phyloP scores from a whole-genome alignment of 768 basidiomycete species.

The Podaxis sp. region DNA sequence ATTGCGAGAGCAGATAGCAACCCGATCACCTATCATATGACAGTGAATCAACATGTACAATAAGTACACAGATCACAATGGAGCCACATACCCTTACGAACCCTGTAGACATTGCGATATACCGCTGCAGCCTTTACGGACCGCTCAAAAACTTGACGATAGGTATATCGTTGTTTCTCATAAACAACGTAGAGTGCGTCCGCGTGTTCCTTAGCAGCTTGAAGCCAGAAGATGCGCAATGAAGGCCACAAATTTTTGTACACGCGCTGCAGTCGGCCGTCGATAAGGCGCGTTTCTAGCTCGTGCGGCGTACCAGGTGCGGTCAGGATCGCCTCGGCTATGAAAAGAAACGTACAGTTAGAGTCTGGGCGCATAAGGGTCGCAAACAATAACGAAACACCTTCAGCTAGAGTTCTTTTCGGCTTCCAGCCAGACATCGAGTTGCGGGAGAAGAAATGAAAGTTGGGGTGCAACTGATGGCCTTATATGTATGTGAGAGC shows the following conservation, averaged over 20 bases:
- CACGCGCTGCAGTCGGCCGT: constrained; percentile 44
- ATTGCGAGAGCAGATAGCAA: constrained; percentile 51
- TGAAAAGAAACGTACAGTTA: constrained; percentile 8
- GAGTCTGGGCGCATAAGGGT: background rate
- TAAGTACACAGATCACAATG: background rate
- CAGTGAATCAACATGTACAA: background rate
- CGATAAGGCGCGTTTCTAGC: constrained; percentile 40
- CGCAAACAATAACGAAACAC: constrained; percentile 17
- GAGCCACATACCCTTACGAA: constrained; percentile 41
- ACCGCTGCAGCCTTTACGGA: constrained; percentile 37
- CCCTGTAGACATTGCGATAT: constrained; percentile 40
- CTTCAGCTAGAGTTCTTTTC: constrained; percentile 30
- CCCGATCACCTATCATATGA: constrained; percentile 37
- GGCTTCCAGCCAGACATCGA: constrained; percentile 30
- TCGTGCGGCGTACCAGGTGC: constrained; percentile 42
- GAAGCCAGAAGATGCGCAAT: constrained; percentile 49
- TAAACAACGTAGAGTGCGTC: constrained; percentile 49
- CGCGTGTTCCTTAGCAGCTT: constrained; percentile 31
- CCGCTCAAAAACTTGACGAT: constrained; percentile 34
- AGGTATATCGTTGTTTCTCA: constrained; percentile 46
- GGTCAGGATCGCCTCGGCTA: constrained; percentile 36
- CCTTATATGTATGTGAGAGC: constrained; percentile 9
- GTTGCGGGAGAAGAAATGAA: constrained; percentile 4
- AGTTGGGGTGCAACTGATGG: background rate
- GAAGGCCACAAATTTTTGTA: constrained; percentile 56